Conservation (phyloP, 179 eudicot genomes). For the Silene noctiflora region DNA sequence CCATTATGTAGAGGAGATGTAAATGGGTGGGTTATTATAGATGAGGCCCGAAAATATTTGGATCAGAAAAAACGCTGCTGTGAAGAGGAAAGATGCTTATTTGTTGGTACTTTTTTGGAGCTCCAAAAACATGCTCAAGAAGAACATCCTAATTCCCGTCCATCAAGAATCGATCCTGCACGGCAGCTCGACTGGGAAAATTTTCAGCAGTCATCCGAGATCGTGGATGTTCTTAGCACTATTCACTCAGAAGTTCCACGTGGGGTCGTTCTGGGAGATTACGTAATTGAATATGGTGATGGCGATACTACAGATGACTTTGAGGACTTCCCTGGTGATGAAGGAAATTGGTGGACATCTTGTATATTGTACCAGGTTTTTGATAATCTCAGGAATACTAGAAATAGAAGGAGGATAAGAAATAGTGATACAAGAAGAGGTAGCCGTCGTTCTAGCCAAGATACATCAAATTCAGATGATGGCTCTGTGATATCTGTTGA, state of each 20-base stretch:
- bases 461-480: slow-evolving; percentile 82
- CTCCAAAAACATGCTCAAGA: slow-evolving; percentile 75
- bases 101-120: slow-evolving; percentile 67
- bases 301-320: slow-evolving; percentile 76
- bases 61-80: slow-evolving; percentile 72
- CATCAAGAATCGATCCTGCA: slow-evolving; percentile 83
- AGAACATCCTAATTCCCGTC: slow-evolving; percentile 80
- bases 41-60: slow-evolving; percentile 54
- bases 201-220: slow-evolving; percentile 93
- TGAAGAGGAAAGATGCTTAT: slow-evolving; percentile 66
- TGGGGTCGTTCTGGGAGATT: slow-evolving; percentile 95
- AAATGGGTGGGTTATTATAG: slow-evolving; percentile 68
- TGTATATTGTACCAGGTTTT: slow-evolving; percentile 91
- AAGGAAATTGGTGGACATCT: slow-evolving; percentile 96
- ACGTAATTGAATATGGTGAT: slow-evolving; percentile 95
- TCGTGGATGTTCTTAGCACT: slow-evolving; percentile 87
- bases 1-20: slow-evolving; percentile 97
- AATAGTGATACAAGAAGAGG: slow-evolving; percentile 61
- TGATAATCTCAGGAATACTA: slow-evolving; percentile 69
- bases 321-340: slow-evolving; percentile 79
- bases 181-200: slow-evolving; percentile 96
- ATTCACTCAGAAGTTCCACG: slow-evolving; percentile 90
- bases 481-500: slow-evolving; percentile 83
- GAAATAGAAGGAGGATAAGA: slow-evolving; percentile 82
- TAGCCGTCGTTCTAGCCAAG: slow-evolving; percentile 53